These are phyloP conservation scores for Geranium rotundifolium DNA, from an alignment of 345 rosid species.

Conservation along the genomic window DNA sequence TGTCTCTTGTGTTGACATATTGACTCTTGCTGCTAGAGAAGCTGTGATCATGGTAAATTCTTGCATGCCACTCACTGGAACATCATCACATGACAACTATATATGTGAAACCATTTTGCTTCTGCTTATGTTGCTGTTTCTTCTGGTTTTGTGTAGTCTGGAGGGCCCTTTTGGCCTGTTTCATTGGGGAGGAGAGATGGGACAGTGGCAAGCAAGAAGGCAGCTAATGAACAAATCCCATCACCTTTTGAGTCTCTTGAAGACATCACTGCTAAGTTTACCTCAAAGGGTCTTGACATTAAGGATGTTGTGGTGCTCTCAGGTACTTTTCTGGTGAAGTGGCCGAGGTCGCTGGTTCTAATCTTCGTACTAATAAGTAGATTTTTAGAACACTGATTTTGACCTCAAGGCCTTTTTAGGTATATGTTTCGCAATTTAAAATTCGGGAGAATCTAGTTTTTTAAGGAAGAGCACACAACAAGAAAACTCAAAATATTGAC, in stretches of 20 bases:
- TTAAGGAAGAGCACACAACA: too few species aligned
- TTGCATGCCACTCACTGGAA: background rate
- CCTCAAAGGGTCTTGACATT: constrained; percentile 63
- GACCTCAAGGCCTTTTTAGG: too few species aligned
- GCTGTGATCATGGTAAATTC: constrained; percentile 42
- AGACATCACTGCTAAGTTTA: constrained; percentile 61
- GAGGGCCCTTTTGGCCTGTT: constrained; percentile 65
- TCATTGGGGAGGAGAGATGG: constrained; percentile 62
- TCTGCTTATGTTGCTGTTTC: background rate
- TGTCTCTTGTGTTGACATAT: constrained; percentile 68
- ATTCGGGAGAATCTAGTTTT: too few species aligned
- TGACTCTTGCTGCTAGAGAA: constrained; percentile 78
- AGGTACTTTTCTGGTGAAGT: constrained; percentile 24
- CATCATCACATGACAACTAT: background rate
- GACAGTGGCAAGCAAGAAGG: constrained; percentile 46
- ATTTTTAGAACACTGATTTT: too few species aligned
- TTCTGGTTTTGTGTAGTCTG: constrained; percentile 28
- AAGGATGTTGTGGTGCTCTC: constrained; percentile 86
- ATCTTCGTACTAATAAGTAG: background rate
- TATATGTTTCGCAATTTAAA: too few species aligned
- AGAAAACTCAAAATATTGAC: too few species aligned
- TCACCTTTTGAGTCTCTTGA: constrained; percentile 59
- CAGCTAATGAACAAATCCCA: constrained; percentile 60
- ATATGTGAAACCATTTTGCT: background rate
- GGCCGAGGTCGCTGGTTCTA: too few species aligned